phyloP scores from a whole-genome alignment of 163 green algal species.

The Scenedesmus sp. region DNA sequence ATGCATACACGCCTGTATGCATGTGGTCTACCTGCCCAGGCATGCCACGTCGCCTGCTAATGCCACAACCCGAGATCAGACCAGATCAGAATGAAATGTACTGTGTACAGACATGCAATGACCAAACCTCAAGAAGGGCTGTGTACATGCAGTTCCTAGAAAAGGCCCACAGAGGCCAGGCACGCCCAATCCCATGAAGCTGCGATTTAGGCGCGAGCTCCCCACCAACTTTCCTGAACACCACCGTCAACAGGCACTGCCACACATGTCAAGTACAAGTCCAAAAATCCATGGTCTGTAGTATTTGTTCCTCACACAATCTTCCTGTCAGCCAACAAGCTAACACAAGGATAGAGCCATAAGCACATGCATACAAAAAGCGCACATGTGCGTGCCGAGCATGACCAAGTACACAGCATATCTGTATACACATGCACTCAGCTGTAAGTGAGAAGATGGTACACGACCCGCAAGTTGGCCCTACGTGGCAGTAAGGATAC shows the following conservation, averaged over 20 bases:
- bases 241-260: not conserved
- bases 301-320: not conserved
- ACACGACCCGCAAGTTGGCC: not conserved
- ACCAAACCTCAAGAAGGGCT: not conserved
- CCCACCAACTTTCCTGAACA: not conserved
- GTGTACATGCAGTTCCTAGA: not conserved
- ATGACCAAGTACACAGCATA: not conserved
- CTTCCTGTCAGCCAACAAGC: constrained; percentile 3
- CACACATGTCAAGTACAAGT: not conserved
- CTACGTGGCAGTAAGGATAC: not conserved
- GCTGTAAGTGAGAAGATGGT: not conserved
- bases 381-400: not conserved
- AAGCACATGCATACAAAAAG: not conserved
- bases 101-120: not conserved
- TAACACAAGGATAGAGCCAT: not conserved
- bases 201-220: no score
- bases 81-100: not conserved
- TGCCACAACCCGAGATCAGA: not conserved
- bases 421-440: not conserved
- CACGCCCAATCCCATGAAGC: not conserved
- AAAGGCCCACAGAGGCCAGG: not conserved
- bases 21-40: not conserved
- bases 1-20: not conserved
- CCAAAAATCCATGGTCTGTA: not conserved
- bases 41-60: not conserved